Evolutionary conservation across 305 asterid genomes (phyloP).

Genomic region (Ilex paraguariensis): DNA sequence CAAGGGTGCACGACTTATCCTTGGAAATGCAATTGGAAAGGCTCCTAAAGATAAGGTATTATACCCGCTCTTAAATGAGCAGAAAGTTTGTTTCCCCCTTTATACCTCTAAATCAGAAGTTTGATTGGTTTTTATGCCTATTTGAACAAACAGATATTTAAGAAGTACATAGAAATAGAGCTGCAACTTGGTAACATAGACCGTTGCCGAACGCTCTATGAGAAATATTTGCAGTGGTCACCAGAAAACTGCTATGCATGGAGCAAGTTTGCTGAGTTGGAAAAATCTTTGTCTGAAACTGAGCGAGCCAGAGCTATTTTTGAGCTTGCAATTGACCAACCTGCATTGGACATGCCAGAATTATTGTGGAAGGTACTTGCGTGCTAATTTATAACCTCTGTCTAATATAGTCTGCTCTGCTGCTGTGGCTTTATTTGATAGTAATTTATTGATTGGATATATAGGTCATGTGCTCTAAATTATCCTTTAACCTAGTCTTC

Average conservation of each 20-base stretch:
- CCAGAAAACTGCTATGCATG: slow-evolving; percentile 96
- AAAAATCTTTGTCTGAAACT: slow-evolving; percentile 70
- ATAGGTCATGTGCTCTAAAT: background rate
- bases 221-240: slow-evolving; percentile 81
- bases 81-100: background rate
- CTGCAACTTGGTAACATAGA: slow-evolving; percentile 83
- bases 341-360: slow-evolving; percentile 96
- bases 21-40: slow-evolving; percentile 88
- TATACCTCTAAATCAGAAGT: background rate
- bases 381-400: background rate
- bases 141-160: slow-evolving; percentile 58
- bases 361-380: slow-evolving; percentile 77
- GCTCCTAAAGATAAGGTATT: slow-evolving; percentile 91
- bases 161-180: slow-evolving; percentile 92
- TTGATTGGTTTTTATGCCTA: slow-evolving; percentile 10
- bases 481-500: too few relatives aligned
- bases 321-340: slow-evolving; percentile 93
- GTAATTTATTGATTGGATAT: background rate
- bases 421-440: background rate
- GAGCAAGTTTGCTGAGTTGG: slow-evolving; percentile 88
- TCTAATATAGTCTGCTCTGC: background rate
- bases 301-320: slow-evolving; percentile 78
- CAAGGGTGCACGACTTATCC: slow-evolving; percentile 62
- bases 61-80: slow-evolving; percentile 1
- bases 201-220: slow-evolving; percentile 79